Base-by-base conservation (phyloP, 257 asterid genomes). In the Capsicum pubescens region DNA sequence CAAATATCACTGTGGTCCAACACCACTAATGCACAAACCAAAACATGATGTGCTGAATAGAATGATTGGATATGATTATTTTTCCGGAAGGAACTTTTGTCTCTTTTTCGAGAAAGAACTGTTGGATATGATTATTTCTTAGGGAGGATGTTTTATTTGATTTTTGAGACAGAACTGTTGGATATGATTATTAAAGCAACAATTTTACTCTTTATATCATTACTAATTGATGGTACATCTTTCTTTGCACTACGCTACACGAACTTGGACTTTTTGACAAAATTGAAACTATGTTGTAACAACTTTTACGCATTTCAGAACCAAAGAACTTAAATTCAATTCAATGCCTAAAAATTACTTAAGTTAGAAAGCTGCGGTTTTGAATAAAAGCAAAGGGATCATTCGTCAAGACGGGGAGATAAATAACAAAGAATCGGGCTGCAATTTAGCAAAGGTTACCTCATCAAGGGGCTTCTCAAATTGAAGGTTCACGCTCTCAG, bases 401-500 rank as follows among this genome's bases (percentile, higher is more conserved):
- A 76, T 26, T 76, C 26, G 48, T 54, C 26, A 52, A 42, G 48
- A 54, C 63, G 26, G 81, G 46, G 54, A 14, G 81, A 54, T 26
- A 76, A 76, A 54, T 14, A 76, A 14, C 64, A 26, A 44, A 71
- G 2, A 44, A 21, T 52, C 52, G 13, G 13, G 46, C 81, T 76
- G 63, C 4, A 67, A 26, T 76, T 76, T 42, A 26, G 46, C 64
- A 81, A 60, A 13, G 11, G 35, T 17, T 91, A 95, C 99, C 97
- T 95, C 99, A 42, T 95, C 95, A 3, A 95, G 88, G 58, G 99
- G 97, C 19, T 92, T 93, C 90, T 92, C 97, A 50, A 95, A 95
- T 85, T 95, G 97, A 89, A 95, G 97, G 90, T 95, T 95, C 80
- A 95, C 91, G 74, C 98, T 93, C 93, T 95, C 98, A 68, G 99